Conservation (phyloP, 2,329 filamentous ascomycete species). For the Aplosporella prunicola region DNA sequence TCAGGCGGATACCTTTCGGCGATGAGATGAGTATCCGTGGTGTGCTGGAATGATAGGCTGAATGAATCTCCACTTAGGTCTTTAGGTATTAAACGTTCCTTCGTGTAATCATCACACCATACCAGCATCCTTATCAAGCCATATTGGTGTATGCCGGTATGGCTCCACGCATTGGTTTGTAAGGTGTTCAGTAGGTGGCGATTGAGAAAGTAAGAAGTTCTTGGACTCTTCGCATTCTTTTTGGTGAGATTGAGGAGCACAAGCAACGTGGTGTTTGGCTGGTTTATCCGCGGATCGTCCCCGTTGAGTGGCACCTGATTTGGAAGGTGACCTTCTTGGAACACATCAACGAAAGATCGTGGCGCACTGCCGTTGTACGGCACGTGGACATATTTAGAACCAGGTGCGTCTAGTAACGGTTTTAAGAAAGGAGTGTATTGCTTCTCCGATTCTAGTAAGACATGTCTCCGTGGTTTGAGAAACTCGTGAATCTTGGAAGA, state of each 20-base stretch:
- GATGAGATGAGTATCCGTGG: not conserved
- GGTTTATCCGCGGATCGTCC: conserved; percentile 33
- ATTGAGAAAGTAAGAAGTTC: conserved; percentile 39
- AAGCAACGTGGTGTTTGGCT: conserved; percentile 63
- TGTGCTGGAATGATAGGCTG: not conserved
- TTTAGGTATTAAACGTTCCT: conserved; percentile 50
- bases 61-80: conserved; percentile 12
- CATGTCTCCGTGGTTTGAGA: conserved; percentile 69
- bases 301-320: conserved; percentile 42
- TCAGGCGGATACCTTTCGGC: not conserved
- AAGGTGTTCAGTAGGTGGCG: conserved; percentile 54
- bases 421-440: conserved; percentile 53
- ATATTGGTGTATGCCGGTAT: conserved; percentile 59
- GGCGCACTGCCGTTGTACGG: conserved; percentile 12
- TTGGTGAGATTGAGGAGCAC: conserved; percentile 23
- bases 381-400: conserved; percentile 31
- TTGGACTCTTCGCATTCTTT: not conserved
- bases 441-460: conserved; percentile 67
- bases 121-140: conserved; percentile 72
- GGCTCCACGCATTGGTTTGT: conserved; percentile 47
- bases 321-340: conserved; percentile 43
- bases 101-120: conserved; percentile 57
- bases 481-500: conserved; percentile 65
- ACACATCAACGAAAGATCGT: conserved; percentile 40
- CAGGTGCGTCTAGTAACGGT: conserved; percentile 29